Evolutionary conservation across 768 basidiomycete genomes (phyloP).

Genomic region (Lentinula lateritia): DNA sequence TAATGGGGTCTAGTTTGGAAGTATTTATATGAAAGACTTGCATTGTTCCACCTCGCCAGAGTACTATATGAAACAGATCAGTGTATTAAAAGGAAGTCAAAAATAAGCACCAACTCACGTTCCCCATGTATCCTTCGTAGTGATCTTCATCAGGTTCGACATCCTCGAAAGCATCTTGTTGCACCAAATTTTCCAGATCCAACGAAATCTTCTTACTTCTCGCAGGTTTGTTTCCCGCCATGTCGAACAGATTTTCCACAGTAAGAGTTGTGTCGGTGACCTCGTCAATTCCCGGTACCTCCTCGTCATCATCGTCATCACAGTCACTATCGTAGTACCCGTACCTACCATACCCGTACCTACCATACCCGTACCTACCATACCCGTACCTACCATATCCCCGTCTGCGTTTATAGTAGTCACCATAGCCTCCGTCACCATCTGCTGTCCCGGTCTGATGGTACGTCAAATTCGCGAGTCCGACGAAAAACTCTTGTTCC

Average conservation of each 20-base stretch:
- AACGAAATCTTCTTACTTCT: slow-evolving; percentile 13
- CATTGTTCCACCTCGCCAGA: slow-evolving; percentile 22
- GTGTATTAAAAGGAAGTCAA: neutral
- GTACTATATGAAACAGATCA: slow-evolving; percentile 10
- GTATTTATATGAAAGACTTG: slow-evolving; percentile 11
- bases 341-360: slow-evolving; percentile 9
- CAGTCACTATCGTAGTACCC: slow-evolving; percentile 8
- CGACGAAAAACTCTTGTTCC: slow-evolving; percentile 27
- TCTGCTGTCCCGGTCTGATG: slow-evolving; percentile 17
- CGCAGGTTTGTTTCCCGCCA: slow-evolving; percentile 21
- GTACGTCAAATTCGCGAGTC: slow-evolving; percentile 29
- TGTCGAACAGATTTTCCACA: slow-evolving; percentile 23
- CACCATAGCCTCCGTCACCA: slow-evolving; percentile 12
- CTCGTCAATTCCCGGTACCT: slow-evolving; percentile 7
- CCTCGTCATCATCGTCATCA: slow-evolving; percentile 15
- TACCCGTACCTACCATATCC: slow-evolving; percentile 9
- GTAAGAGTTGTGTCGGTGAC: slow-evolving; percentile 22
- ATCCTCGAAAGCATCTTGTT: slow-evolving; percentile 21
- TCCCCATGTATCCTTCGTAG: slow-evolving; percentile 36
- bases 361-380: no score
- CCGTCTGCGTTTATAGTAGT: slow-evolving; percentile 12
- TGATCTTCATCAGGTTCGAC: slow-evolving; percentile 26
- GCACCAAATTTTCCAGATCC: slow-evolving; percentile 23
- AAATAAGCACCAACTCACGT: slow-evolving; percentile 22
- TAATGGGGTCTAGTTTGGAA: no score